These are phyloP conservation scores for Gossypium bickii DNA, from an alignment of 345 rosid species.

Conservation along the genomic window DNA sequence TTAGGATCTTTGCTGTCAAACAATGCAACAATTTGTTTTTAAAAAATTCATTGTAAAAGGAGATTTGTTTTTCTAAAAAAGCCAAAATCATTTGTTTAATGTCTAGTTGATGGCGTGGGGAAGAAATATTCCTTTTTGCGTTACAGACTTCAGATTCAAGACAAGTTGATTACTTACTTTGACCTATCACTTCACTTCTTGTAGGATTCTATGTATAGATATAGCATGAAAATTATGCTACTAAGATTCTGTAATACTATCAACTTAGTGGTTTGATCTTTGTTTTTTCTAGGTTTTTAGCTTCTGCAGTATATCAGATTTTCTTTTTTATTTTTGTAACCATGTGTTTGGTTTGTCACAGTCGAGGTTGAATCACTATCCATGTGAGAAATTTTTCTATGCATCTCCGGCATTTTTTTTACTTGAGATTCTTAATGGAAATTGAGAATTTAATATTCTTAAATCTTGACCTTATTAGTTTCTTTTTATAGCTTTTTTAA, in stretches of 20 bases:
- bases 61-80: neutral
- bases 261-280: neutral
- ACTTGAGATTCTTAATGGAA: too few relatives aligned
- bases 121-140: neutral
- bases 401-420: neutral
- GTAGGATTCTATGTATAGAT: neutral
- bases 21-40: neutral
- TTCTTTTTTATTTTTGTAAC: neutral
- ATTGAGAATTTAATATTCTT: too few relatives aligned
- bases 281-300: neutral
- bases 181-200: neutral
- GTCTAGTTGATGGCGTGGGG: neutral
- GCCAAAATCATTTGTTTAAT: neutral
- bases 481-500: too few relatives aligned
- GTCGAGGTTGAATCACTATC: conserved; percentile 3
- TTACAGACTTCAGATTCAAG: neutral
- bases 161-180: neutral
- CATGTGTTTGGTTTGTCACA: neutral
- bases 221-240: neutral
- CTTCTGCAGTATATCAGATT: neutral
- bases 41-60: neutral
- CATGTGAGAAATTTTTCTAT: neutral
- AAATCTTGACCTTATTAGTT: too few relatives aligned
- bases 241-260: neutral
- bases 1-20: conserved; percentile 2